Evolutionary conservation across 805 yeast species (phyloP).

Genomic region (Brettanomyces bruxellensis): DNA sequence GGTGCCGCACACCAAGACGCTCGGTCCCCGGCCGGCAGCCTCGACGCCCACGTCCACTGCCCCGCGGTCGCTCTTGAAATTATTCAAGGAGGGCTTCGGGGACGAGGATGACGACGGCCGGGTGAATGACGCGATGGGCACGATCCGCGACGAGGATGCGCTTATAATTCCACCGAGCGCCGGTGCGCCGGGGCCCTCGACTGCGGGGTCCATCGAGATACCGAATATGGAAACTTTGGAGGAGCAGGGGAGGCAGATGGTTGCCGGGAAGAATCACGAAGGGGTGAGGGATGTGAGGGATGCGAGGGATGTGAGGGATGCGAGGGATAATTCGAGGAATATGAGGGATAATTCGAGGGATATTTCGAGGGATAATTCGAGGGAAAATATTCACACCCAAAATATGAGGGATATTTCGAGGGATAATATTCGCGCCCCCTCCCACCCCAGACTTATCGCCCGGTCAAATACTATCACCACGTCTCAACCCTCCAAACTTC

Average conservation of each 20-base stretch:
- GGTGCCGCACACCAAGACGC: neutral
- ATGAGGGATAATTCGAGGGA: too few relatives aligned
- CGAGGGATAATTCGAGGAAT: too few relatives aligned
- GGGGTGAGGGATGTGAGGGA: too few relatives aligned
- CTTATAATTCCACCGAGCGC: neutral
- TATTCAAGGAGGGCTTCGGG: constrained; percentile 50
- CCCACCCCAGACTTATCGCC: constrained; percentile 2
- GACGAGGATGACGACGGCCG: constrained; percentile 18
- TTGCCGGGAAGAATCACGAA: neutral
- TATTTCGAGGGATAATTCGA: too few relatives aligned
- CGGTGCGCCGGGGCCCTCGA: neutral
- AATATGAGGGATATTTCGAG: too few relatives aligned
- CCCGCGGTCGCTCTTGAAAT: constrained; percentile 62
- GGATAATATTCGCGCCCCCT: constrained; percentile 13
- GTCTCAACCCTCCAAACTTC: neutral
- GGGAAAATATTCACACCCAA: too few relatives aligned
- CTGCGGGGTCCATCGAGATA: constrained; percentile 48
- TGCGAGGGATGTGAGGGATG: too few relatives aligned
- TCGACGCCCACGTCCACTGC: constrained; percentile 24
- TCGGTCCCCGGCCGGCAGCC: neutral
- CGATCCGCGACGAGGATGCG: neutral
- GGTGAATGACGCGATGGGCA: neutral
- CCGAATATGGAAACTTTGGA: constrained; percentile 51
- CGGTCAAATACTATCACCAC: neutral
- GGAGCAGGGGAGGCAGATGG: constrained; percentile 2